Percentiles rank a stretch among this genome's conserved stretches.
Conservation (phyloP, 257 asterid species). For the Thymus quinquecostatus region DNA sequence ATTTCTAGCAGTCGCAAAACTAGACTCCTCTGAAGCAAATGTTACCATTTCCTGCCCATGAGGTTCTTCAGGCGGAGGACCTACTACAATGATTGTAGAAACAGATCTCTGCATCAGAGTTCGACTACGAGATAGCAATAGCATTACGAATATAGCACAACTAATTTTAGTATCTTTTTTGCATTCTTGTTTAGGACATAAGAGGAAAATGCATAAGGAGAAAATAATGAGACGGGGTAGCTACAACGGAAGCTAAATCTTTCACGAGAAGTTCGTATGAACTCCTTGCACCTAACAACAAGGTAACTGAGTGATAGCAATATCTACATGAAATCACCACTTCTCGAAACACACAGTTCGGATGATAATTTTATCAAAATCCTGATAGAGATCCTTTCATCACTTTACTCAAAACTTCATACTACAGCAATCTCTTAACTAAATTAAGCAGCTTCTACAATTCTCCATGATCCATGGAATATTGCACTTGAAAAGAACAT, state of each 20-base stretch:
- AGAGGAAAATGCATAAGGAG: not conserved
- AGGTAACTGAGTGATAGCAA: not conserved
- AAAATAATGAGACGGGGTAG: not conserved
- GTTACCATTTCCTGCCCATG: constrained; percentile 68
- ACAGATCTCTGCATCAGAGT: constrained; percentile 27
- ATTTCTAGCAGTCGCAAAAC: constrained; percentile 35
- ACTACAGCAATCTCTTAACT: not conserved
- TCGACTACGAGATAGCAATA: constrained; percentile 7
- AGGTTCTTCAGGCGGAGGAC: constrained; percentile 46
- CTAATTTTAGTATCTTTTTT: not conserved
- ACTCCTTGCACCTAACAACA: not conserved
- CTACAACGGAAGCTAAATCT: not conserved
- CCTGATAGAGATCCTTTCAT: constrained; percentile 12
- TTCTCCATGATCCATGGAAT: not conserved
- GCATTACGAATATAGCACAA: constrained; percentile 7
- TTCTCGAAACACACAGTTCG: not conserved
- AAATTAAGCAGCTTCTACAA: not conserved
- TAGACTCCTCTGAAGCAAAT: constrained; percentile 61
- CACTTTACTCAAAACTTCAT: not conserved
- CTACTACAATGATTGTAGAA: constrained; percentile 41
- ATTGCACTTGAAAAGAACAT: not conserved
- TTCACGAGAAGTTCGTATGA: not conserved
- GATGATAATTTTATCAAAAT: not conserved
- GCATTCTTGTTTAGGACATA: not conserved
- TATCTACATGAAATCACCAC: not conserved